Percentiles rank a stretch among this genome's conserved stretches.
Conservation (phyloP, 495 filamentous ascomycete genomes). For the Chaetomium fimeti region DNA sequence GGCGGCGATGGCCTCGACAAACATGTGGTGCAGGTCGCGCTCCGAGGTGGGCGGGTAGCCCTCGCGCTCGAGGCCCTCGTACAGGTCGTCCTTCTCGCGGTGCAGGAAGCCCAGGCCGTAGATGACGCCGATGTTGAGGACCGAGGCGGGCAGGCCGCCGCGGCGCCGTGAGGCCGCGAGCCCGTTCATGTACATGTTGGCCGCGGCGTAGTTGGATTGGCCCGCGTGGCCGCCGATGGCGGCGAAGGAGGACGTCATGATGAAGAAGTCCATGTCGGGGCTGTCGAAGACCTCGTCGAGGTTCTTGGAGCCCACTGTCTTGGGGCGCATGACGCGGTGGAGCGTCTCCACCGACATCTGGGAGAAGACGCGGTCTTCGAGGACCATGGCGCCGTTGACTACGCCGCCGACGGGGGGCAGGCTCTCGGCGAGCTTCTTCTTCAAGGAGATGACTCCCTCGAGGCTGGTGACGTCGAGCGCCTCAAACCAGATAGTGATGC, state of each 20-base stretch:
- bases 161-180: conserved; percentile 40
- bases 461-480: conserved; percentile 39
- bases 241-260: conserved; percentile 51
- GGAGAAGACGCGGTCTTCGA: conserved; percentile 49
- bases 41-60: conserved; percentile 57
- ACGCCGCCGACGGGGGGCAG: conserved; percentile 48
- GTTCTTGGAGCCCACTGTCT: conserved; percentile 45
- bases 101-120: conserved; percentile 58
- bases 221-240: conserved; percentile 48
- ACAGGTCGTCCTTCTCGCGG: conserved; percentile 45
- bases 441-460: conserved; percentile 33
- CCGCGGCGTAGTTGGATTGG: conserved; percentile 57
- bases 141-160: conserved; percentile 40
- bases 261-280: conserved; percentile 46
- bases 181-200: conserved; percentile 56
- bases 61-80: conserved; percentile 44
- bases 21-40: conserved; percentile 58
- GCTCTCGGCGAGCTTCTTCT: conserved; percentile 26
- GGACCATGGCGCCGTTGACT: conserved; percentile 56
- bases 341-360: conserved; percentile 47
- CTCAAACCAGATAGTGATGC: conserved; percentile 38
- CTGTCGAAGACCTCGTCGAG: conserved; percentile 39
- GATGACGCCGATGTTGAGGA: conserved; percentile 58
- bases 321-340: conserved; percentile 45
- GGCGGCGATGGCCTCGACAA: conserved; percentile 55